phyloP scores from a whole-genome alignment of 768 basidiomycete genomes.

The Artomyces pyxidatus region DNA sequence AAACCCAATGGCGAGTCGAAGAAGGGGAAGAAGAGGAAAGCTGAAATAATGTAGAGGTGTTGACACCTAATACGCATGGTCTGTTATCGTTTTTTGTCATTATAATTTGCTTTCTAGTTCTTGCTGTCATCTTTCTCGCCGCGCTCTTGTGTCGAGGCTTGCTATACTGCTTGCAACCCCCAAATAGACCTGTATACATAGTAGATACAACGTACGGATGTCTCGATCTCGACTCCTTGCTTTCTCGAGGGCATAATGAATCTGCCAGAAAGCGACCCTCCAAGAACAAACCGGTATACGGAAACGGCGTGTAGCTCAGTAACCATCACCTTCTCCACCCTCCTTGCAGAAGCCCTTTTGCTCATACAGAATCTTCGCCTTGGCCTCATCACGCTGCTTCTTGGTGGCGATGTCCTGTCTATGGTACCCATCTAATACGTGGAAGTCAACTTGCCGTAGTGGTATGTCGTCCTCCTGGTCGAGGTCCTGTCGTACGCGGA shows the following conservation, averaged over 20 bases:
- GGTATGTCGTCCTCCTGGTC: slow-evolving; percentile 88
- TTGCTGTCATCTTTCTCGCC: slow-evolving; percentile 14
- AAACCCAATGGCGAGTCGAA: slow-evolving; percentile 15
- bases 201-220: slow-evolving; percentile 15
- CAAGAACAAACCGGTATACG: background rate
- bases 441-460: slow-evolving; percentile 65
- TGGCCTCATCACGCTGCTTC: slow-evolving; percentile 74
- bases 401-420: slow-evolving; percentile 64
- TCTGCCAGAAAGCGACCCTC: slow-evolving; percentile 24
- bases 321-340: slow-evolving; percentile 94
- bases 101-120: slow-evolving; percentile 7
- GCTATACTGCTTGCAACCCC: too few relatives aligned
- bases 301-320: slow-evolving; percentile 35
- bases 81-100: too few relatives aligned
- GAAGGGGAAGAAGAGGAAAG: slow-evolving; percentile 17
- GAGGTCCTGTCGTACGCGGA: slow-evolving; percentile 54
- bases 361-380: slow-evolving; percentile 75
- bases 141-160: background rate
- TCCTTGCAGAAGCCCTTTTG: slow-evolving; percentile 90
- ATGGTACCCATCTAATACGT: slow-evolving; percentile 62
- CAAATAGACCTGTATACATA: slow-evolving; percentile 29
- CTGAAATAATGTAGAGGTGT: slow-evolving; percentile 2
- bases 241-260: slow-evolving; percentile 28
- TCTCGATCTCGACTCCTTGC: slow-evolving; percentile 7
- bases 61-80: too few relatives aligned